Evolutionary conservation across 371 early-diverging fungal species (phyloP), one percentile per base, ranked within the genome.

Genomic region (Fennellomyces sp.): DNA sequence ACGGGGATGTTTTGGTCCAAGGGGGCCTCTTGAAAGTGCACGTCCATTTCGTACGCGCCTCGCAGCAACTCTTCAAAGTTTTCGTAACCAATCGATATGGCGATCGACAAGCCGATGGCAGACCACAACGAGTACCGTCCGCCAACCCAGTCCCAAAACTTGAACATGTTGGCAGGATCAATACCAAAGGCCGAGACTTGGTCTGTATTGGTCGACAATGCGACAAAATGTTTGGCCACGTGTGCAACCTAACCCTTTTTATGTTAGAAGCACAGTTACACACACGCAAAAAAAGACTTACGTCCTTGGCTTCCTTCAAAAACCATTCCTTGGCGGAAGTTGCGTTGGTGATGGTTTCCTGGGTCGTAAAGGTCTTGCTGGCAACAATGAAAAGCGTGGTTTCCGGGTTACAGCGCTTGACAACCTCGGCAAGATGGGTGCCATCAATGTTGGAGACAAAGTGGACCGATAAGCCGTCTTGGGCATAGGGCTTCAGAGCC

Each of bases 91-190:
- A 99, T 85, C 76, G 90, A 92, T 60, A 98, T 90, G 35, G 91
- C 91, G 69, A 99, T 98, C 17, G 97, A 95, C 53, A 99, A 87
- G 42, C 99, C 99, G 63, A 98, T 98, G 45, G 99, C 97, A 35
- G 97, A 97, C 99, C 99, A 99, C 38, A 99, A 88, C 49, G 98
- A 98, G 86, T 98, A 99, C 59, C 99, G 92, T 41, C 99, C 99
- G 69, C 99, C 99, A 56, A 99, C 99, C 96, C 96, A 99, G 80
- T 99, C 99, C 99, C 99, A 99, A 90, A 99, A 99, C 75, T 92
- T 91, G 88, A 99, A 98, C 94, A 98, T 96, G 83, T 97, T 97
- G 66, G 87, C 83, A 33, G 87, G 73, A 69, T 86, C 88, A 63
- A 99, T 98, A 58, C 98, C 98, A 69, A 98, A 98, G 25, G 83